Evolutionary conservation across 768 basidiomycete genomes (phyloP).

Genomic region (Boletus reticulatus): DNA sequence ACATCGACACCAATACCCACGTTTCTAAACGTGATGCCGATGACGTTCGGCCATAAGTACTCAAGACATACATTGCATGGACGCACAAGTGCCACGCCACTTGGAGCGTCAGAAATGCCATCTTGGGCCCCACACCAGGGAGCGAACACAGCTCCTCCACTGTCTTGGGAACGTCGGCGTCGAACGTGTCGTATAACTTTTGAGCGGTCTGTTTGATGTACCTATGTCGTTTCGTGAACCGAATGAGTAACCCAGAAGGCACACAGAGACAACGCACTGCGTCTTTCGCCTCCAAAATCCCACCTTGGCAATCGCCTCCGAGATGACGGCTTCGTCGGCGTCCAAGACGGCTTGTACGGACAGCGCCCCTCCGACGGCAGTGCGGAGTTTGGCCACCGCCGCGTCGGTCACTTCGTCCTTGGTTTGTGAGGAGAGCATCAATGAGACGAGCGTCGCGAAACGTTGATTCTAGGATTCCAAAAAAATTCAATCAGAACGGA

Average conservation of each 20-base stretch:
- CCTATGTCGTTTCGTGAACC: too few relatives aligned
- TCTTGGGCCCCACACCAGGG: conserved; percentile 93
- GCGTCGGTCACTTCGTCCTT: conserved; percentile 87
- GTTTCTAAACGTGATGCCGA: conserved; percentile 46
- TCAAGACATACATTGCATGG: too few relatives aligned
- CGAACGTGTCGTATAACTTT: conserved; percentile 66
- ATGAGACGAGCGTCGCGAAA: conserved; percentile 81
- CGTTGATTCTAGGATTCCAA: conserved; percentile 53
- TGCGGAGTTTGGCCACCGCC: conserved; percentile 72
- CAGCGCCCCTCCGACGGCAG: conserved; percentile 71
- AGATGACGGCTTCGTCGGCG: conserved; percentile 61
- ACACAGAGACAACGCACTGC: conserved; percentile 39
- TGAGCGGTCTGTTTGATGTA: conserved; percentile 75
- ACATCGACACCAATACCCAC: conserved; percentile 94
- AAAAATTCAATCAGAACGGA: too few relatives aligned
- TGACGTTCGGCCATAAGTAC: too few relatives aligned
- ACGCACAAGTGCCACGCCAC: conserved; percentile 80
- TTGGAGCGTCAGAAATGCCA: conserved; percentile 87
- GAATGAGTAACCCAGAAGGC: too few relatives aligned
- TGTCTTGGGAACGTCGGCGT: conserved; percentile 85
- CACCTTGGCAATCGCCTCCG: conserved; percentile 80
- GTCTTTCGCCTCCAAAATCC: conserved; percentile 93
- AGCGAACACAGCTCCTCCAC: conserved; percentile 85
- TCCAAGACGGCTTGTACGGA: conserved; percentile 66
- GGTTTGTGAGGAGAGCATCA: conserved; percentile 96